Percentiles rank a stretch among this genome's conserved stretches.
These are phyloP conservation scores for Clavaria fumosa DNA, from an alignment of 768 basidiomycete species.

Conservation along the genomic window DNA sequence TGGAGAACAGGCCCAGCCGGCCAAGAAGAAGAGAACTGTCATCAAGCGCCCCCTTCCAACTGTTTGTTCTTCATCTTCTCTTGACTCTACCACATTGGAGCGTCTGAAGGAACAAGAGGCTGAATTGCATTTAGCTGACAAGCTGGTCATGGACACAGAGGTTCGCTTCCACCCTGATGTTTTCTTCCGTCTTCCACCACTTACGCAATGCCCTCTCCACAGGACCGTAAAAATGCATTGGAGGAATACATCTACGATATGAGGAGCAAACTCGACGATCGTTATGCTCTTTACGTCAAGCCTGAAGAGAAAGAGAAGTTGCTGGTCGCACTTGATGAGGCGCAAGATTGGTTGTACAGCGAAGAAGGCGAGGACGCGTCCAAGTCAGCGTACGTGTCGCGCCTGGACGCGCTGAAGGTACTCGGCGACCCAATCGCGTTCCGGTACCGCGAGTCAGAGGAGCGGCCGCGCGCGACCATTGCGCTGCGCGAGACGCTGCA, in stretches of 20 bases:
- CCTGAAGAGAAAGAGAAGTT: slow-evolving; percentile 66
- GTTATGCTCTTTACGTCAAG: slow-evolving; percentile 65
- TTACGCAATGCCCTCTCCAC: neutral
- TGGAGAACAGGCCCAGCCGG: slow-evolving; percentile 20
- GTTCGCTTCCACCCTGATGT: slow-evolving; percentile 27
- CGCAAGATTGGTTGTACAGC: slow-evolving; percentile 95
- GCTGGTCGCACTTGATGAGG: slow-evolving; percentile 48
- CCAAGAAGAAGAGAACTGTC: slow-evolving; percentile 78
- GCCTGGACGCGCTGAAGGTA: slow-evolving; percentile 69
- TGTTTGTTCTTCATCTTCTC: slow-evolving; percentile 42
- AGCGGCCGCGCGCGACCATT: slow-evolving; percentile 55
- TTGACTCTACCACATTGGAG: slow-evolving; percentile 54
- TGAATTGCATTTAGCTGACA: slow-evolving; percentile 81
- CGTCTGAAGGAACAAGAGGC: slow-evolving; percentile 66
- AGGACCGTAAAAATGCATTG: slow-evolving; percentile 97
- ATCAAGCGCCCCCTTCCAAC: slow-evolving; percentile 76
- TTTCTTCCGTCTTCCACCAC: neutral
- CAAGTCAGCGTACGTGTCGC: slow-evolving; percentile 85
- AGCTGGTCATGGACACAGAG: slow-evolving; percentile 96
- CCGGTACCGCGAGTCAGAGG: slow-evolving; percentile 74
- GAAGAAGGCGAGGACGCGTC: slow-evolving; percentile 94
- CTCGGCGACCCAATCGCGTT: slow-evolving; percentile 78
- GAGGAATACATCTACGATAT: slow-evolving; percentile 98
- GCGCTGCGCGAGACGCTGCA: slow-evolving; percentile 81
- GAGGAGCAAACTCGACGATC: slow-evolving; percentile 81